Conservation (phyloP, 192 early-diverging fungal genomes). For the Entomortierella parvispora region DNA sequence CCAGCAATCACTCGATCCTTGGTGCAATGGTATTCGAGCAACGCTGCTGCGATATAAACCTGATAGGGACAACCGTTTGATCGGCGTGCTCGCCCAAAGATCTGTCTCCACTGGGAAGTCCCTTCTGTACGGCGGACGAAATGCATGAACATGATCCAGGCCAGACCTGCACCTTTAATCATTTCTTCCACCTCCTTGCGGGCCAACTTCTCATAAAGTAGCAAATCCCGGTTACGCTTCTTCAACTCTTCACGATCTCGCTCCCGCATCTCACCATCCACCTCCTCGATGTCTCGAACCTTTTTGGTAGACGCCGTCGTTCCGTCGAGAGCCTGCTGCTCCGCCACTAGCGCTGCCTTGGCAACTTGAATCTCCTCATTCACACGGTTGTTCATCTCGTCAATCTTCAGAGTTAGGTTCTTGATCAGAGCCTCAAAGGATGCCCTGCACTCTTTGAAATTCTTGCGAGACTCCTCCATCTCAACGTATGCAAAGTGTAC, state of each 20-base stretch:
- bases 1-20: slow-evolving; percentile 87
- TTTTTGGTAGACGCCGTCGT: slow-evolving; percentile 53
- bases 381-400: slow-evolving; percentile 56
- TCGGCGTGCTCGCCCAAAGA: slow-evolving; percentile 85
- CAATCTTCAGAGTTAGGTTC: slow-evolving; percentile 53
- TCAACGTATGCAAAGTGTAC: slow-evolving; percentile 82
- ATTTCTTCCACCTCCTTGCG: slow-evolving; percentile 64
- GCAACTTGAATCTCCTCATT: slow-evolving; percentile 58
- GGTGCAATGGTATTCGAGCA: slow-evolving; percentile 93
- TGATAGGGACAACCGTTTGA: slow-evolving; percentile 81
- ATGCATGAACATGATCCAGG: slow-evolving; percentile 93
- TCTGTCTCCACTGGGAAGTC: slow-evolving; percentile 57
- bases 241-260: slow-evolving; percentile 62
- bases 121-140: slow-evolving; percentile 81
- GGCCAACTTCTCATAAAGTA: slow-evolving; percentile 66
- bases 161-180: slow-evolving; percentile 69
- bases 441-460: slow-evolving; percentile 61
- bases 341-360: slow-evolving; percentile 40
- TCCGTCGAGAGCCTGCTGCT: slow-evolving; percentile 50
- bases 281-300: slow-evolving; percentile 56
- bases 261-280: slow-evolving; percentile 68
- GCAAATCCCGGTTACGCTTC: slow-evolving; percentile 67
- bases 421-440: slow-evolving; percentile 65
- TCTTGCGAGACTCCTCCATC: slow-evolving; percentile 70
- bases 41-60: slow-evolving; percentile 67